Percentiles rank a stretch among this genome's conserved stretches.
Conservation (phyloP, 306 rosid species). For the Quercus rubra region DNA sequence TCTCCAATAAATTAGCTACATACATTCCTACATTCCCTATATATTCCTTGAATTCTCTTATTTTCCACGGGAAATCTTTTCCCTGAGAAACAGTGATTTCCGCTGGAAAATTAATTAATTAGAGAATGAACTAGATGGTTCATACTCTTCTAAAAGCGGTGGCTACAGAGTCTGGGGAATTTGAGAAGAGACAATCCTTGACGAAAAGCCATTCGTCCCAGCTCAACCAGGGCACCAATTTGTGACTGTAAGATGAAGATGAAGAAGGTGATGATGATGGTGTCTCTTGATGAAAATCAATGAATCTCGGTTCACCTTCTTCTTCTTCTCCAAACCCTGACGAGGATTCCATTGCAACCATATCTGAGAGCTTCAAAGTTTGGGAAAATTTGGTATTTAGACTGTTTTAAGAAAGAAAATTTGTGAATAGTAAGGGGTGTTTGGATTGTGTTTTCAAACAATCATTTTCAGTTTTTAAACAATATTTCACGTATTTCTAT, state of each 20-base stretch:
- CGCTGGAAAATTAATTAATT: neutral
- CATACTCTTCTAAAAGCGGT: slow-evolving; percentile 64
- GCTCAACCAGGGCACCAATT: slow-evolving; percentile 82
- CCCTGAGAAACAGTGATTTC: neutral
- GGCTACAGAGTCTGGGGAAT: slow-evolving; percentile 52
- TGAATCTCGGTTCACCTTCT: neutral
- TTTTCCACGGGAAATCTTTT: neutral
- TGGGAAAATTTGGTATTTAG: too few relatives aligned
- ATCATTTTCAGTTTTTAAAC: too few relatives aligned
- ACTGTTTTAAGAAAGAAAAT: too few relatives aligned
- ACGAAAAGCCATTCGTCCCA: slow-evolving; percentile 94
- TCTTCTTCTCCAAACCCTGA: slow-evolving; percentile 29
- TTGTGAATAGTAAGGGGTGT: too few relatives aligned
- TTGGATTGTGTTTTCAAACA: too few relatives aligned
- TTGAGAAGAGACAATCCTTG: slow-evolving; percentile 55
- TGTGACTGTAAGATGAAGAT: slow-evolving; percentile 30
- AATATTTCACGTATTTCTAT: too few relatives aligned
- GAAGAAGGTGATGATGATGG: neutral
- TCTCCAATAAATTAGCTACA: neutral
- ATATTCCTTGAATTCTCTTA: neutral
- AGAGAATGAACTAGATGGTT: neutral
- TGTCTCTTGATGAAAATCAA: neutral
- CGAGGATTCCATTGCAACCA: slow-evolving; percentile 31
- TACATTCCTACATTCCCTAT: neutral
- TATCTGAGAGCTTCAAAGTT: too few relatives aligned